Base-by-base conservation (phyloP, 768 basidiomycete genomes). In the Podaxis sp. region DNA sequence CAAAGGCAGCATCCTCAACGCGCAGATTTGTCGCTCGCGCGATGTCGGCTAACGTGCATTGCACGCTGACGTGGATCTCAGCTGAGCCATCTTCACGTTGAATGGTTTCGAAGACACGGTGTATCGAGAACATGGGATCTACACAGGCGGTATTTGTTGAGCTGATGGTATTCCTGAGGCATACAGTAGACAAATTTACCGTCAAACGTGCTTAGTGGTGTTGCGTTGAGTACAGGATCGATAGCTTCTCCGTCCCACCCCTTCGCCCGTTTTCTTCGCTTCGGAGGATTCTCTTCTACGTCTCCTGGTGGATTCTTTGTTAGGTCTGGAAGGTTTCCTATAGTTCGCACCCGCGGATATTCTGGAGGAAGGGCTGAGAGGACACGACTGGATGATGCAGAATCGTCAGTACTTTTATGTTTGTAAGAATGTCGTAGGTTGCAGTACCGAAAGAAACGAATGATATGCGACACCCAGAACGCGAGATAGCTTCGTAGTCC, bases 401-500 rank as follows among this genome's bases (percentile, higher is more conserved):
- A 46, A 36, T 63, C 30, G 53, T 53, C 30, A 24, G 49, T 22
- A 61, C 33, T 36, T 12, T 28, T 1, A 55, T 30, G 52, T 30
- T 28, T 36, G 6, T 52, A 42, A 19, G 38, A 28, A 33, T 33
- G 15, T 56, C 44, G 51, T 57, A 12, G 26, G 2, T 59, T 2
- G 26, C 44, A 19, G 12, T 64, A 90, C 89, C 89, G 80, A 73
- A 95, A 85, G 80, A 93, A 95, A 44, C 93, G 86, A n/a, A 95
- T 75, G 63, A 96, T 80, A 0, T 88, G 88, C 6, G 90, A 84
- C 2, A 92, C 86, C 94, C 94, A 96, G 71, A 89, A 95, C 7
- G 92, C 84, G 36, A 93, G 85, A 75, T 99, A 99, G 63, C 93
- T 91, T 59, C 92, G 85, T 11, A 96, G 80, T 6, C 97, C 97